These are phyloP conservation scores for Cytospora piceae DNA, from an alignment of 2,329 filamentous ascomycete species.

Conservation along the genomic window DNA sequence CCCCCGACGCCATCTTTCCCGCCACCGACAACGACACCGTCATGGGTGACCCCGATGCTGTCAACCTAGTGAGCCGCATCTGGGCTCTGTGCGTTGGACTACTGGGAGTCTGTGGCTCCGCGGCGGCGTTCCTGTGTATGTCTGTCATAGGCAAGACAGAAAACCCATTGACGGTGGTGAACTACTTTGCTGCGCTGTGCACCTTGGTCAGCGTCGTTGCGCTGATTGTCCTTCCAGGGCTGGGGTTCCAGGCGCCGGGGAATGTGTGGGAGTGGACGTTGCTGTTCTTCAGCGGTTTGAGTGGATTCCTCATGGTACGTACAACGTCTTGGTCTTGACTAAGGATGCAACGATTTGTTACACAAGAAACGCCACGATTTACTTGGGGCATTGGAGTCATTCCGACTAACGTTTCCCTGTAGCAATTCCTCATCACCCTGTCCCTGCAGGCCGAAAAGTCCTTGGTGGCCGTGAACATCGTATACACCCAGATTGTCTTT, in stretches of 20 bases:
- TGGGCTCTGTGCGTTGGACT: slow-evolving; percentile 10
- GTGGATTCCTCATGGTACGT: slow-evolving; percentile 21
- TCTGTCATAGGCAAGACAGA: slow-evolving; percentile 18
- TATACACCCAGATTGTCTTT: slow-evolving; percentile 21
- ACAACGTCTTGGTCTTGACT: no score
- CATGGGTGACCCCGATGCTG: neutral
- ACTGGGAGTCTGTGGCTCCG: slow-evolving; percentile 20
- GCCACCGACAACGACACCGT: neutral
- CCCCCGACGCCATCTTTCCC: slow-evolving; percentile 8
- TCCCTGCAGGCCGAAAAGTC: slow-evolving; percentile 20
- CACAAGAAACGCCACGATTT: neutral
- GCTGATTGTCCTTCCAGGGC: slow-evolving; percentile 6
- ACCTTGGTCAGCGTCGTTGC: slow-evolving; percentile 6
- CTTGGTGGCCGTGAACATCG: slow-evolving; percentile 21
- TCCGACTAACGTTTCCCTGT: neutral
- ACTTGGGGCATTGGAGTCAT: neutral
- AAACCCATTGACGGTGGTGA: slow-evolving; percentile 16
- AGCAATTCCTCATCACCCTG: slow-evolving; percentile 22
- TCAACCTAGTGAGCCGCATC: slow-evolving; percentile 1
- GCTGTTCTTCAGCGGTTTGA: slow-evolving; percentile 18
- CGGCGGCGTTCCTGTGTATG: slow-evolving; percentile 19
- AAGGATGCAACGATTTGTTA: neutral
- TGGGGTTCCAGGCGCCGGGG: slow-evolving; percentile 9
- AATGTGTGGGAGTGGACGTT: slow-evolving; percentile 16
- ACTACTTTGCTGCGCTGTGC: slow-evolving; percentile 21